A percentile compares a stretch with the other conserved stretches of the same genome.
These are phyloP conservation scores for Teunomyces pallodes DNA, from an alignment of 805 yeast species.

Conservation along the genomic window DNA sequence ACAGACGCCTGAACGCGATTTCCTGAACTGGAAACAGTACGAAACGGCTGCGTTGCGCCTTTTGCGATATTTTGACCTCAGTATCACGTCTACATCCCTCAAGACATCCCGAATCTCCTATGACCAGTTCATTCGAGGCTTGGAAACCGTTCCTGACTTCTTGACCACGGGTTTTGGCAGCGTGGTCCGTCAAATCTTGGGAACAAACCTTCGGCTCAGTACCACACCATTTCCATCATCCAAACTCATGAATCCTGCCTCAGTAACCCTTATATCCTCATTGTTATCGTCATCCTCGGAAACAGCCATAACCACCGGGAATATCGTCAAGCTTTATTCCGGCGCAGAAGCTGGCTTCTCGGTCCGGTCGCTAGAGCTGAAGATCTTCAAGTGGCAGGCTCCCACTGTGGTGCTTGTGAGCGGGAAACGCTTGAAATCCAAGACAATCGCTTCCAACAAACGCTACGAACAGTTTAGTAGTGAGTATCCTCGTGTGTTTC, in stretches of 20 bases:
- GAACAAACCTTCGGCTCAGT: not conserved
- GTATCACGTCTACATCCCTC: slow-evolving; percentile 23
- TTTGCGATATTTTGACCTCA: slow-evolving; percentile 47
- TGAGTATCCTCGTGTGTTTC: slow-evolving; percentile 42
- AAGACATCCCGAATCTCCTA: slow-evolving; percentile 12
- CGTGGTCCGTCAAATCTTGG: not conserved
- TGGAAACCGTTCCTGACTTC: not conserved
- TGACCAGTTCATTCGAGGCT: slow-evolving; percentile 12
- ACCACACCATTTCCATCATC: slow-evolving; percentile 21
- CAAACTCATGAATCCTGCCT: slow-evolving; percentile 39
- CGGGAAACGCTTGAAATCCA: slow-evolving; percentile 52
- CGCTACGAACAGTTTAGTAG: slow-evolving; percentile 52
- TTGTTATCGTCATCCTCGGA: slow-evolving; percentile 25
- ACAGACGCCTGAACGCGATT: not conserved
- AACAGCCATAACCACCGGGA: slow-evolving; percentile 40
- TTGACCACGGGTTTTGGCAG: not conserved
- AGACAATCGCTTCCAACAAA: slow-evolving; percentile 35
- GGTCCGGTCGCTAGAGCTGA: slow-evolving; percentile 80
- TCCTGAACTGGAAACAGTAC: slow-evolving; percentile 39
- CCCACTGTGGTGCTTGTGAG: slow-evolving; percentile 71
- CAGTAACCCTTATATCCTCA: slow-evolving; percentile 38
- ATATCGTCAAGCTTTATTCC: slow-evolving; percentile 59
- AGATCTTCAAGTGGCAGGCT: slow-evolving; percentile 85
- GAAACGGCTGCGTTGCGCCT: slow-evolving; percentile 44
- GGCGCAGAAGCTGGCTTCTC: slow-evolving; percentile 84